Evolutionary conservation across 1,284 basidiomycete genomes (phyloP), one percentile per base, ranked within the genome.

Genomic region (Ceratobasidium theobromae): DNA sequence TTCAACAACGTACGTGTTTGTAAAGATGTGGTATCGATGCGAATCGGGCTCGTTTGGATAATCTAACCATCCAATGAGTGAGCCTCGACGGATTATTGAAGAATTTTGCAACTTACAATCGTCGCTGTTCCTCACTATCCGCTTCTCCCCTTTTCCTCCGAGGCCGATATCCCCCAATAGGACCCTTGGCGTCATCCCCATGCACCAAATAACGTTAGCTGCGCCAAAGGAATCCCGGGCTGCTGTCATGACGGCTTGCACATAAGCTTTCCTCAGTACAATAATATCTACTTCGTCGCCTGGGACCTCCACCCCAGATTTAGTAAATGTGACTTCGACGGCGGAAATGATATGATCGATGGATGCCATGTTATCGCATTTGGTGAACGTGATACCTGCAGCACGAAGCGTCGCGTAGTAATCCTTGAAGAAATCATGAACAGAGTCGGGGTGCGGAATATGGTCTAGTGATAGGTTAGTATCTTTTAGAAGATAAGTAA

Each of bases 291-390:
- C 57, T 9, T 55, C n/a, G 6, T 40, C 12, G 11, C 68, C 68
- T 5, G 54, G 23, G 8, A 65, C 33, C 28, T 68, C 67, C 18
- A 45, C 67, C 9, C 48, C 54, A 23, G 40, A 25, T 14, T 28
- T 21, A 2, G 51, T 46, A 18, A 66, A 48, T 2, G 58, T 45
- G 2, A 64, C 57, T 35, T 67, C 65, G 25, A 49, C 25, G 3
- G 68, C 68, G 18, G 65, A 55, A 30, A 23, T 27, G 25, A 69
- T 66, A 25, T 69, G 66, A 35, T 69, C 68, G 16, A 69, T 53
- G 25, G 65, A 67, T 3, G 68, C 68, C 68, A 69, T 69, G 27
- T 69, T 69, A 27, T 69, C 68, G 30, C 65, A 67, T 48, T 69
- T 69, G 14, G 53, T 64, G 18, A 67, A 69, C 14, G 68, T 67